Conservation (phyloP, 2,329 filamentous ascomycete genomes). For the Whalleya microplaca region DNA sequence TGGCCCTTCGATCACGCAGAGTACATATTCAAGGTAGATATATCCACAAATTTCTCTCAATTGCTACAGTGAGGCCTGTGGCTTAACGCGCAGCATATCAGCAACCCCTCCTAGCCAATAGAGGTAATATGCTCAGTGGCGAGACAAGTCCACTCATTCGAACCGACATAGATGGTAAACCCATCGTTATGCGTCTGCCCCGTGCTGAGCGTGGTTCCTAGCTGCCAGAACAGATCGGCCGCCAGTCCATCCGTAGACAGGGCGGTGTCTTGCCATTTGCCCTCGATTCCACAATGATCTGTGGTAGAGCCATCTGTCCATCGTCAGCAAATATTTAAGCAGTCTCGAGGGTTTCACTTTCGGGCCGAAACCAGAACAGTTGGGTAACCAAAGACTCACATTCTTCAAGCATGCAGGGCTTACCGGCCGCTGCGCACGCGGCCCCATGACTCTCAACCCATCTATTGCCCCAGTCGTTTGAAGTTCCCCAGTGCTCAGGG, state of each 20-base stretch:
- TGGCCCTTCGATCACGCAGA: too few relatives aligned
- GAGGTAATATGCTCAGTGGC: slow-evolving; percentile 48
- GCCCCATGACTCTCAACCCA: slow-evolving; percentile 44
- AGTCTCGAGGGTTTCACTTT: background rate
- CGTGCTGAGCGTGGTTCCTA: slow-evolving; percentile 40
- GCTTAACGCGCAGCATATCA: background rate
- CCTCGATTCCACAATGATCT: slow-evolving; percentile 36
- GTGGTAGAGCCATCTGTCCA: slow-evolving; percentile 30
- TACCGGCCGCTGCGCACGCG: slow-evolving; percentile 43
- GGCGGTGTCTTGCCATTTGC: slow-evolving; percentile 35
- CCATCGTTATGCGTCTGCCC: slow-evolving; percentile 48
- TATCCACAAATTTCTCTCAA: background rate
- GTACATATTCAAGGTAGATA: background rate
- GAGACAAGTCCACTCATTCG: slow-evolving; percentile 47
- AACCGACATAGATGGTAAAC: slow-evolving; percentile 50
- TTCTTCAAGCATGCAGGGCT: slow-evolving; percentile 46
- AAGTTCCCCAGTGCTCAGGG: slow-evolving; percentile 40
- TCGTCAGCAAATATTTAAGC: background rate
- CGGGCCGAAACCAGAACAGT: background rate
- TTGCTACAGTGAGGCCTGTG: background rate
- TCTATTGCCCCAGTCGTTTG: slow-evolving; percentile 39
- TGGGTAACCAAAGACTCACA: slow-evolving; percentile 35
- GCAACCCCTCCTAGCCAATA: slow-evolving; percentile 25
- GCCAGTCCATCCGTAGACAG: slow-evolving; percentile 33
- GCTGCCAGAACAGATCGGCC: slow-evolving; percentile 39